These are phyloP conservation scores for Wickerhamiella kurtzmanii DNA, from an alignment of 805 yeast genomes.

Conservation along the genomic window DNA sequence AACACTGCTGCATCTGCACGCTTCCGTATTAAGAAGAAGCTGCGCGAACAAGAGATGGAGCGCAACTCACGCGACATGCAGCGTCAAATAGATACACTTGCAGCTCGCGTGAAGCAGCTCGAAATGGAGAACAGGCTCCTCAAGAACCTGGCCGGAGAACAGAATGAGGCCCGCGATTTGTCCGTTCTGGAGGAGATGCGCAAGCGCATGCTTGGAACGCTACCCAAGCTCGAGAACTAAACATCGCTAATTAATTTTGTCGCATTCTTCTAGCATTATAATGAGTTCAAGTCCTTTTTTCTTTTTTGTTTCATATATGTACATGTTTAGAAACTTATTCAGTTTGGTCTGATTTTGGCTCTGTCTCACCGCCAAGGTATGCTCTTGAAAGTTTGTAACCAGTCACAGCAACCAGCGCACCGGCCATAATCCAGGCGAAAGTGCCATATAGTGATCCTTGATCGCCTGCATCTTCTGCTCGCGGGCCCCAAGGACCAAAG, in stretches of 20 bases:
- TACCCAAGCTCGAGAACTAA: background rate
- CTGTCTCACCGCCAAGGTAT: background rate
- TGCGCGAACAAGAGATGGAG: slow-evolving; percentile 87
- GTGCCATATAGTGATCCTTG: slow-evolving; percentile 18
- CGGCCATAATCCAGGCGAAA: slow-evolving; percentile 17
- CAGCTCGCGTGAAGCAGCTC: slow-evolving; percentile 62
- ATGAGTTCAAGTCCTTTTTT: too few species aligned
- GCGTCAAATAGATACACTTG: slow-evolving; percentile 51
- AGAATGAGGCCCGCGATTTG: slow-evolving; percentile 31
- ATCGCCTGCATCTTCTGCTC: slow-evolving; percentile 14
- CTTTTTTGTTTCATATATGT: too few species aligned
- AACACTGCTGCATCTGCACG: slow-evolving; percentile 93
- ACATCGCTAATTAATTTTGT: background rate
- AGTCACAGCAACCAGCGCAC: slow-evolving; percentile 14
- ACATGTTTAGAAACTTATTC: background rate
- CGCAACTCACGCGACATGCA: slow-evolving; percentile 56
- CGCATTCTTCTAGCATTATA: too few species aligned
- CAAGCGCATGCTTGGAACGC: slow-evolving; percentile 1
- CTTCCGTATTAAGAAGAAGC: slow-evolving; percentile 80
- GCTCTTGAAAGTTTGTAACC: slow-evolving; percentile 16
- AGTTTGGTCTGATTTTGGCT: too few species aligned
- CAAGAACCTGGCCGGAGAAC: slow-evolving; percentile 70
- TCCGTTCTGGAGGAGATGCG: slow-evolving; percentile 19
- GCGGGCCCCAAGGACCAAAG: slow-evolving; percentile 28
- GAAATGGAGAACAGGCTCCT: slow-evolving; percentile 89